phyloP scores from a whole-genome alignment of 305 asterid genomes.

The Plantago rigida region DNA sequence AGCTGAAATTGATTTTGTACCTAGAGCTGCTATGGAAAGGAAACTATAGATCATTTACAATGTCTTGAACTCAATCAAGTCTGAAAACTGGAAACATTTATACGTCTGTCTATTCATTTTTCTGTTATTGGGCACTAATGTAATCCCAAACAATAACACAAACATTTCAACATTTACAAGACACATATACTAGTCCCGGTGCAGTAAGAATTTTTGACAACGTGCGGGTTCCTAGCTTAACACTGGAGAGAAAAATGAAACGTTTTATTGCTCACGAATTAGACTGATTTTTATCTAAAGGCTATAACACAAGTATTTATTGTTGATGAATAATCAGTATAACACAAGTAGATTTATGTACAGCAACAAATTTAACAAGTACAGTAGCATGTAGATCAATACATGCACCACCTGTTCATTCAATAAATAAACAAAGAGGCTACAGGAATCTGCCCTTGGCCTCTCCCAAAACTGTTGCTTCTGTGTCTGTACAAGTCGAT shows the following conservation, averaged over 20 bases:
- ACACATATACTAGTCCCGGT: no score
- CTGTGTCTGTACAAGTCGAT: slow-evolving; percentile 20
- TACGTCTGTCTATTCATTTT: not conserved
- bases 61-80: not conserved
- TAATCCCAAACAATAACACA: no score
- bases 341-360: slow-evolving; percentile 11
- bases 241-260: no score
- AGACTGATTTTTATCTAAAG: not conserved
- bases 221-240: no score
- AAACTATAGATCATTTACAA: not conserved
- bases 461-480: slow-evolving; percentile 16
- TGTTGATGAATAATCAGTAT: not conserved
- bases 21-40: not conserved
- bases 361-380: slow-evolving; percentile 5
- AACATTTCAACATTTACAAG: no score
- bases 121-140: no score
- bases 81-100: not conserved
- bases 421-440: slow-evolving; percentile 5
- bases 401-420: not conserved
- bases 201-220: no score
- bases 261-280: not conserved
- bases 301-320: not conserved
- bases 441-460: slow-evolving; percentile 11
- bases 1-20: not conserved
- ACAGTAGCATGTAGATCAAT: not conserved